Conservation (phyloP, 2,329 filamentous ascomycete genomes). For the Monosporascus sp. region DNA sequence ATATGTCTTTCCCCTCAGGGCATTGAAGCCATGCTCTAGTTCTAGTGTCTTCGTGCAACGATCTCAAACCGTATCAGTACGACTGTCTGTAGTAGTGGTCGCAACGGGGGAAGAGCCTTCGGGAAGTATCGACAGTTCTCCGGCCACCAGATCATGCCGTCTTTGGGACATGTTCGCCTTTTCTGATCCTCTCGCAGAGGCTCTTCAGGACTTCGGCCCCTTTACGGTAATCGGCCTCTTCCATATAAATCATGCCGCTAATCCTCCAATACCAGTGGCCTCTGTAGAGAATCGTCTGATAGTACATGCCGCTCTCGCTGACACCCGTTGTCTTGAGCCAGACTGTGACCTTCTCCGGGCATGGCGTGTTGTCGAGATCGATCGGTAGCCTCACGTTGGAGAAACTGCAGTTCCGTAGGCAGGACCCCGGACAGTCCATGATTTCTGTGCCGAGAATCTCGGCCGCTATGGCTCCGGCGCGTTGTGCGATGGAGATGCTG, state of each 20-base stretch:
- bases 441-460: constrained; percentile 52
- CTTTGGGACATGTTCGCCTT: constrained; percentile 24
- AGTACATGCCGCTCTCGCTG: constrained; percentile 47
- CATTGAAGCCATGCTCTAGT: too few species aligned
- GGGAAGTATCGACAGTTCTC: background rate
- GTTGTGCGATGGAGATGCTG: constrained; percentile 42
- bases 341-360: constrained; percentile 30
- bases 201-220: constrained; percentile 18
- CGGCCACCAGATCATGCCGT: too few species aligned
- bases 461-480: constrained; percentile 46
- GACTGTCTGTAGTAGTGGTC: background rate
- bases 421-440: constrained; percentile 41
- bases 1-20: too few species aligned
- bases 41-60: too few species aligned
- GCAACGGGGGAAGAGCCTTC: background rate
- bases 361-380: constrained; percentile 25
- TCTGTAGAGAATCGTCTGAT: constrained; percentile 50
- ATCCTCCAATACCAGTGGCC: constrained; percentile 55
- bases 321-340: constrained; percentile 41
- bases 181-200: constrained; percentile 37
- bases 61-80: too few species aligned
- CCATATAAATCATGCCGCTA: constrained; percentile 61
- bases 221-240: constrained; percentile 50
- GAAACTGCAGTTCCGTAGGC: constrained; percentile 44
- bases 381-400: constrained; percentile 53